Evolutionary conservation across 2,329 filamentous ascomycete genomes (phyloP).

Genomic region (Clathrospora elynae): DNA sequence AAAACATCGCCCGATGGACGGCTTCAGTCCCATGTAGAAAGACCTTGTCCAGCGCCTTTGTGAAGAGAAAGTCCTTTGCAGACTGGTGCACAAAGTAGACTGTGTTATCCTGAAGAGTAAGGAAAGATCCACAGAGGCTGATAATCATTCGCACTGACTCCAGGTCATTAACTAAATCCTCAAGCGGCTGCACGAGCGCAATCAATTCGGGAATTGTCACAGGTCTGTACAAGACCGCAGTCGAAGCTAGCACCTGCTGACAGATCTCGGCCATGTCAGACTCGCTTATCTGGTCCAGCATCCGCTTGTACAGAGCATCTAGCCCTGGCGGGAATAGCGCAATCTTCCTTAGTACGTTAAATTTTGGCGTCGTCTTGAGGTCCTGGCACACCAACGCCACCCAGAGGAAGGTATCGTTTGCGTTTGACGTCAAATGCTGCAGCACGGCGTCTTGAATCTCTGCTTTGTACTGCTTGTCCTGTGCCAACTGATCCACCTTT

Average conservation of each 20-base stretch:
- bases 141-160: too few relatives aligned
- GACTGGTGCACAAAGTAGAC: too few relatives aligned
- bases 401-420: constrained; percentile 36
- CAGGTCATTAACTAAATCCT: constrained; percentile 2
- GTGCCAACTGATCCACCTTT: too few relatives aligned
- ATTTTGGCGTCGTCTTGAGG: constrained; percentile 27
- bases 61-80: constrained; percentile 50
- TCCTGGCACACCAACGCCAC: constrained; percentile 46
- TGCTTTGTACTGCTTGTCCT: constrained; percentile 46
- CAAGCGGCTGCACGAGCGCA: constrained; percentile 21
- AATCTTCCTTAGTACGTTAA: constrained; percentile 22
- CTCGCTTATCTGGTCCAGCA: constrained; percentile 44
- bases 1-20: constrained; percentile 5
- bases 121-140: too few relatives aligned
- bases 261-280: constrained; percentile 41
- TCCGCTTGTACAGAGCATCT: constrained; percentile 47
- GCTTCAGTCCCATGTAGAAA: constrained; percentile 33
- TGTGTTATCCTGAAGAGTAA: too few relatives aligned
- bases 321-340: constrained; percentile 45
- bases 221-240: constrained; percentile 44
- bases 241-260: constrained; percentile 43
- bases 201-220: constrained; percentile 46
- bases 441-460: constrained; percentile 29
- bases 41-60: constrained; percentile 25
- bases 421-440: constrained; percentile 36